These are phyloP conservation scores for Rhynchospora tenuis DNA, from an alignment of 176 grass and related monocot species.

Conservation along the genomic window DNA sequence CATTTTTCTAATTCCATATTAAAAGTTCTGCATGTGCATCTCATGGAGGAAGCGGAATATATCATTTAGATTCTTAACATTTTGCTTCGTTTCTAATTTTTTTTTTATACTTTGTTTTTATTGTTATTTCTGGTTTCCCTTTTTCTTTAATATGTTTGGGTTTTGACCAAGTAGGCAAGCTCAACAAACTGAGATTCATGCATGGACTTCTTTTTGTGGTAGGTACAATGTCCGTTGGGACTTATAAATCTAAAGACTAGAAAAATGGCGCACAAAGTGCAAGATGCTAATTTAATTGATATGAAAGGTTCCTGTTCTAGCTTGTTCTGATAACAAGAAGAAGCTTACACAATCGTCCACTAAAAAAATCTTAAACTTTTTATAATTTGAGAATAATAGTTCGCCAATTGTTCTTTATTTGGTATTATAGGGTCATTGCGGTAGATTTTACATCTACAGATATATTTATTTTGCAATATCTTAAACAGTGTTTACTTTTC, in stretches of 20 bases:
- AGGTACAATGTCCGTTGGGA: background rate
- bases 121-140: background rate
- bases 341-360: too few relatives aligned
- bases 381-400: too few relatives aligned
- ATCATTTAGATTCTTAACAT: background rate
- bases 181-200: background rate
- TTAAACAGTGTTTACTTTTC: too few relatives aligned
- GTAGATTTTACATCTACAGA: too few relatives aligned
- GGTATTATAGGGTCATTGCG: too few relatives aligned
- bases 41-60: background rate
- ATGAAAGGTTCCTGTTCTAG: too few relatives aligned
- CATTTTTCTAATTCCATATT: background rate
- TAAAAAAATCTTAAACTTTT: too few relatives aligned
- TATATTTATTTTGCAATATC: too few relatives aligned
- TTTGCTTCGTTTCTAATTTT: background rate
- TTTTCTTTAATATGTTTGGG: background rate
- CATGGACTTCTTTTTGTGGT: background rate
- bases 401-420: too few relatives aligned
- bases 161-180: background rate
- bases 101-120: background rate
- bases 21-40: background rate
- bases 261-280: background rate
- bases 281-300: too few relatives aligned
- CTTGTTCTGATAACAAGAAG: too few relatives aligned
- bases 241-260: background rate